Evolutionary conservation across 805 yeast species (phyloP).

Genomic region (Ogataea chonburiensis): DNA sequence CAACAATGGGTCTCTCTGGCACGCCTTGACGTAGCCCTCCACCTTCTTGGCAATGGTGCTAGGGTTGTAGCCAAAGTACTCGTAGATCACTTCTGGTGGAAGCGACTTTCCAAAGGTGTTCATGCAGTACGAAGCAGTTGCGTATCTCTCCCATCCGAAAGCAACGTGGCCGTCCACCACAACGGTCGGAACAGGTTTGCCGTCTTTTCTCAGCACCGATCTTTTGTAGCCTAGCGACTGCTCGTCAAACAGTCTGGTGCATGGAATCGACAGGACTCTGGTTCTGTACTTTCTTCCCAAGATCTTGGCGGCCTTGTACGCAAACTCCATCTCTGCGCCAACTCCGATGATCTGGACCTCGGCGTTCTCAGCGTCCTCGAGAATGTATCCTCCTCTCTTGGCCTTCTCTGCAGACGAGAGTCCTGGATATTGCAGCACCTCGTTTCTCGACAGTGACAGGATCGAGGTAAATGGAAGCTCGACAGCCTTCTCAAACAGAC

Average conservation of each 20-base stretch:
- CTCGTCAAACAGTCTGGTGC: constrained; percentile 81
- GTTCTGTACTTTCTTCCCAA: constrained; percentile 61
- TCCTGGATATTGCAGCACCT: constrained; percentile 90
- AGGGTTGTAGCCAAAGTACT: constrained; percentile 84
- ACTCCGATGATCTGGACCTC: constrained; percentile 75
- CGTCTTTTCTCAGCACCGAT: constrained; percentile 84
- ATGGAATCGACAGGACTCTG: constrained; percentile 88
- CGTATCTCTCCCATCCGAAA: constrained; percentile 89
- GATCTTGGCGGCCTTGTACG: constrained; percentile 78
- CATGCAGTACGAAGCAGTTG: constrained; percentile 95
- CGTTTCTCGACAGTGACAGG: constrained; percentile 79
- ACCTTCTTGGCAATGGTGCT: constrained; percentile 71
- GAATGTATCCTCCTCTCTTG: constrained; percentile 88
- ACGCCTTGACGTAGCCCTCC: constrained; percentile 27
- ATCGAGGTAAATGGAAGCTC: constrained; percentile 59
- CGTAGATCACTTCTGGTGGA: constrained; percentile 79
- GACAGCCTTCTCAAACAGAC: constrained; percentile 70
- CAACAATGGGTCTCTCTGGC: constrained; percentile 25
- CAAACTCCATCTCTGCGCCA: constrained; percentile 90
- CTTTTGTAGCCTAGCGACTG: constrained; percentile 81
- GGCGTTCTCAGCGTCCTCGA: constrained; percentile 57
- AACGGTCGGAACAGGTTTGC: constrained; percentile 69
- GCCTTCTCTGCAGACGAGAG: constrained; percentile 85
- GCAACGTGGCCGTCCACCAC: constrained; percentile 93
- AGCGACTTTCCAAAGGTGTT: constrained; percentile 97